phyloP scores from a whole-genome alignment of 352 stramenopile species.

The Pythium insidiosum region DNA sequence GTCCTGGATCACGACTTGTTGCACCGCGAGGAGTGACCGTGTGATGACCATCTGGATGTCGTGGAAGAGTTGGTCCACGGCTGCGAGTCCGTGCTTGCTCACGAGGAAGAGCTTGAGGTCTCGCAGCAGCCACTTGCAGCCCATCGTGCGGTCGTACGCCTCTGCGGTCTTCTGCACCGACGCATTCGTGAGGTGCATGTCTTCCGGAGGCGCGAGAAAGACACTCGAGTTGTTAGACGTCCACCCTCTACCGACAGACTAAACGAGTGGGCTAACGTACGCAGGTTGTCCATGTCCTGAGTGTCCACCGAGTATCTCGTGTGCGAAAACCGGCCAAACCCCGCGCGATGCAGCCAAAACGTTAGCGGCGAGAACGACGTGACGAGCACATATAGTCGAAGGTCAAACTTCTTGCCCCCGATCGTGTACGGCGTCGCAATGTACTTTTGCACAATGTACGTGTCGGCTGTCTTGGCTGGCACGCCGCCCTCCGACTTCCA shows the following conservation, averaged over 20 bases:
- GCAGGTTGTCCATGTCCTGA: conserved; percentile 28
- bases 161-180: conserved; percentile 84
- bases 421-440: conserved; percentile 88
- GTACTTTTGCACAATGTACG: conserved; percentile 80
- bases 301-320: conserved; percentile 19
- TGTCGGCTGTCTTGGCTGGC: conserved; percentile 33
- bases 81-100: conserved; percentile 53
- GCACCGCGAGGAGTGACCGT: conserved; percentile 73
- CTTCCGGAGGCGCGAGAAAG: too few species aligned
- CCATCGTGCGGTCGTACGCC: conserved; percentile 63
- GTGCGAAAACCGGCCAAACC: conserved; percentile 72
- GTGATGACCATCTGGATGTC: conserved; percentile 84
- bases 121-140: conserved; percentile 57
- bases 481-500: conserved; percentile 18
- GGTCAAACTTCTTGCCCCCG: conserved; percentile 89
- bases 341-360: conserved; percentile 56
- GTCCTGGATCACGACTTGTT: conserved; percentile 85
- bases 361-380: conserved; percentile 42
- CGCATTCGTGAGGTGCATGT: conserved; percentile 94
- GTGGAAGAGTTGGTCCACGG: conserved; percentile 58
- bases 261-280: too few species aligned
- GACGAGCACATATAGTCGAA: conserved; percentile 86
- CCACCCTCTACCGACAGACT: too few species aligned
- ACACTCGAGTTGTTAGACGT: too few species aligned
- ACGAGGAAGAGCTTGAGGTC: conserved; percentile 60